Percentiles rank a stretch among this genome's conserved stretches.
Conservation (phyloP, 2,329 filamentous ascomycete genomes). For the Diaporthe nobilis region DNA sequence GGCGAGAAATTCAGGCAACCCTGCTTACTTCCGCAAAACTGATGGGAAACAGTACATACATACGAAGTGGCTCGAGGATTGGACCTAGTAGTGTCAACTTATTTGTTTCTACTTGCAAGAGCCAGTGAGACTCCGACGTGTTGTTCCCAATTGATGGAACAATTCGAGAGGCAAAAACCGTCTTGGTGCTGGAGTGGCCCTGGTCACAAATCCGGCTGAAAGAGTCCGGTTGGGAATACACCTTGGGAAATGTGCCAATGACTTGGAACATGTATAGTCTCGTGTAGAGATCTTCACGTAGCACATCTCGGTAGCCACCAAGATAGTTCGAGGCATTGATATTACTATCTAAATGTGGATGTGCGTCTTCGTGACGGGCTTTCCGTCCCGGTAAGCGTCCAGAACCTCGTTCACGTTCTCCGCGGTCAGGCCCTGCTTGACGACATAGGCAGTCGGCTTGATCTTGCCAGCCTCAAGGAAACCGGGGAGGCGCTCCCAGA, state of each 20-base stretch:
- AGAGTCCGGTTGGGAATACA: neutral
- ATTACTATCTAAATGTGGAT: slow-evolving; percentile 40
- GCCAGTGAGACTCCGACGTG: neutral
- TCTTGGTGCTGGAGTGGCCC: neutral
- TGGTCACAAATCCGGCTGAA: neutral
- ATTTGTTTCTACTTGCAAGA: neutral
- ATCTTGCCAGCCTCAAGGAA: slow-evolving; percentile 52
- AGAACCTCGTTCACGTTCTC: slow-evolving; percentile 54
- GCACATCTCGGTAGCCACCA: neutral
- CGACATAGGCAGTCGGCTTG: slow-evolving; percentile 48
- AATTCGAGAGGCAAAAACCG: neutral
- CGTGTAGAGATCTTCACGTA: neutral
- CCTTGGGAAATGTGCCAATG: no score
- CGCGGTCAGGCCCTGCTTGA: slow-evolving; percentile 51
- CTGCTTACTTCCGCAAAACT: neutral
- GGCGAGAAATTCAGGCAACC: neutral
- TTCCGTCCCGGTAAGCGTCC: slow-evolving; percentile 55
- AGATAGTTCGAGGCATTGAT: neutral
- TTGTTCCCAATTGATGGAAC: no score
- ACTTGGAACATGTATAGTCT: neutral
- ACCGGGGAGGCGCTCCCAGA: slow-evolving; percentile 51
- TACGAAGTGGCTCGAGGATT: neutral
- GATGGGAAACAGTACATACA: no score
- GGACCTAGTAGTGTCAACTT: neutral
- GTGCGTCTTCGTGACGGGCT: slow-evolving; percentile 44